phyloP scores from a whole-genome alignment of 257 asterid genomes.

The Gentiana dahurica region DNA sequence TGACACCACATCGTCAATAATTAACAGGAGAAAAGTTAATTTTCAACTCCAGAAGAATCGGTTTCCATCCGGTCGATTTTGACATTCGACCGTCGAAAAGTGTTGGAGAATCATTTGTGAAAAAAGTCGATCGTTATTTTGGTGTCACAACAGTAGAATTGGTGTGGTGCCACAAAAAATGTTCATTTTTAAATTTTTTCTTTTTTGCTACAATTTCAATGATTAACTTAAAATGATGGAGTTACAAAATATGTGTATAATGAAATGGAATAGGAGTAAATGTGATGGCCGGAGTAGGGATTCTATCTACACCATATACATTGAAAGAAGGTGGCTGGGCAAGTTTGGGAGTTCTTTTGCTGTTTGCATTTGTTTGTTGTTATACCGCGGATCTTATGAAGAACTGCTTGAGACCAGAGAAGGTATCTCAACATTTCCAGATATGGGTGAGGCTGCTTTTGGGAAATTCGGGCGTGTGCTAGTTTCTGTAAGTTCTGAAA shows the following conservation, averaged over 20 bases:
- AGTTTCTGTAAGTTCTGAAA: conserved; percentile 42
- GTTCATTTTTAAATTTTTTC: too few relatives aligned
- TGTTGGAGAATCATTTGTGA: too few relatives aligned
- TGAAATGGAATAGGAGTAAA: conserved; percentile 32
- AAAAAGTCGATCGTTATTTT: too few relatives aligned
- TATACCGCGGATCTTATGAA: conserved; percentile 77
- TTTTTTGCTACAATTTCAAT: neutral
- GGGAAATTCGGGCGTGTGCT: conserved; percentile 62
- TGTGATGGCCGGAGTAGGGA: conserved; percentile 85
- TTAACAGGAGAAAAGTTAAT: too few relatives aligned
- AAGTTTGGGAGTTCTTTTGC: conserved; percentile 38
- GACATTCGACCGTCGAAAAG: too few relatives aligned
- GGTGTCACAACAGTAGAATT: too few relatives aligned
- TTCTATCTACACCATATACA: conserved; percentile 63
- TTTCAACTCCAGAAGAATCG: too few relatives aligned
- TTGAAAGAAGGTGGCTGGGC: conserved; percentile 76
- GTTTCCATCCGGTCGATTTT: too few relatives aligned
- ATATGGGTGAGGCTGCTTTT: conserved; percentile 84
- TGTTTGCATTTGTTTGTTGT: conserved; percentile 63
- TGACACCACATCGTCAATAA: too few relatives aligned
- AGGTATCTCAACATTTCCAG: conserved; percentile 61
- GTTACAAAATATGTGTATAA: neutral
- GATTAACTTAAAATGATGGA: too few relatives aligned
- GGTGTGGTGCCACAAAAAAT: too few relatives aligned
- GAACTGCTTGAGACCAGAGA: conserved; percentile 59